Base-by-base conservation (phyloP, 441 rosid species). In the Caryocar brasiliense region DNA sequence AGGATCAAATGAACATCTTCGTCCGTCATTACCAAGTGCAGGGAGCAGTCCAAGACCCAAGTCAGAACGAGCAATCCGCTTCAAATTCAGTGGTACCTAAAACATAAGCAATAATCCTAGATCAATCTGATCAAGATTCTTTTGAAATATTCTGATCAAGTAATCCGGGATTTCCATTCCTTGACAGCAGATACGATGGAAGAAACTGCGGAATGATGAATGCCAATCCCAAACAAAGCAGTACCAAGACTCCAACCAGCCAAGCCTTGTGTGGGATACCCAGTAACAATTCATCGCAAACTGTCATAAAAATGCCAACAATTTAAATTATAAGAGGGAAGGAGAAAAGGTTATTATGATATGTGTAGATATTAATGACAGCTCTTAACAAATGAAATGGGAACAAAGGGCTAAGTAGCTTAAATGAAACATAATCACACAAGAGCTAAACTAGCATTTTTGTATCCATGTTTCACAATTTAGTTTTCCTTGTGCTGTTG, bases 231-330 rank as follows among this genome's bases (percentile, higher is more conserved):
- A 87, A 77, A 65, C 98, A 91, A 29, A 80, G 45, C 51, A 83
- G 52, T 13, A 67, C 85, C 58, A 77, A 62, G 35, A 73, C 32
- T n/a, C 64, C 92, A 22, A 81, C 89, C 77, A 76, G 71, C 92
- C 96, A 81, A 56, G 86, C 81, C 61, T 79, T 45, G 60, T 64
- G 62, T 1, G 95, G 84, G 50, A 90, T 74, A 44, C 94, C 92
- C 73, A 83, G 43, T 8, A 80, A 45, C 49, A 83, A 66, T 41
- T 91, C 95, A 65, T 91, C 95, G 43, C 95, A 85, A 64, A 81
- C 89, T 85, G 94, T 47, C 38, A 64, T 7, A 20, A 20, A n/a
- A 57, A 22, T 46, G 13, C 46, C 47, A 32, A 47, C 12, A 22
- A 45, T 27, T 25, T 29, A 18, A 55, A n/a, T n/a, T 9, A 33